Base-by-base conservation (phyloP, 345 rosid genomes). In the Crucihimalaya himalaica region DNA sequence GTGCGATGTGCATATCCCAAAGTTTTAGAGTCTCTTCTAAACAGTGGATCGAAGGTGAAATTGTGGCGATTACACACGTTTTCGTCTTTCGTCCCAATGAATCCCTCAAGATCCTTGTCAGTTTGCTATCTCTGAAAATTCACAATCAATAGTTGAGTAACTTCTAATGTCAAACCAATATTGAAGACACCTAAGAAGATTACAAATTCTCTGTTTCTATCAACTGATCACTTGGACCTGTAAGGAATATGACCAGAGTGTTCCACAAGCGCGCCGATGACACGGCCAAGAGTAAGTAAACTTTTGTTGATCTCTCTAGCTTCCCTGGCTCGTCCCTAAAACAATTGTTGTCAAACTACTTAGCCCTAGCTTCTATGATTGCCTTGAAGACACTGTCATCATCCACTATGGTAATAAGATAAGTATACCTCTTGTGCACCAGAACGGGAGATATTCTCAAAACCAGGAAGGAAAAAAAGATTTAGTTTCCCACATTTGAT, bases 281-380 rank as follows among this genome's bases (percentile, higher is more conserved):
- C 94, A 72, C 97, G 98, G 46, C 99, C 98, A 76, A 92, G 98
- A 46, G 99, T 95, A 63, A 95, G 99, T 85, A 95, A 86, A 79
- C 98, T 95, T 79, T 95, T 95, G 79, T 95, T 95, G 56, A 95
- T 95, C 85, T 95, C 99, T 67, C 97, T 97, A 50, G 98, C 99
- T 84, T 95, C 99, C 84, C 99, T 89, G 72, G 97, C 99, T 82
- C 99, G 85, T 63, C 99, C 97, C 99, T 95, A 89, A 73, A 84
- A 78, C 61, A 79, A 59, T 71, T 59, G n/a, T n/a, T n/a, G 39
- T 56, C 74, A 70, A 55, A 6, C 28, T 56, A 32, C 27, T 45
- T 29, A 63, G 28, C 53, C 31, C 60, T 27, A 63, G 16, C 9
- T 32, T 45, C 12, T 31, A 74, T 53, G 75, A 79, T 53, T 59